Percentiles rank a stretch among this genome's conserved stretches.
Conservation (phyloP, 352 stramenopile species). For the Phytophthora citrophthora region DNA sequence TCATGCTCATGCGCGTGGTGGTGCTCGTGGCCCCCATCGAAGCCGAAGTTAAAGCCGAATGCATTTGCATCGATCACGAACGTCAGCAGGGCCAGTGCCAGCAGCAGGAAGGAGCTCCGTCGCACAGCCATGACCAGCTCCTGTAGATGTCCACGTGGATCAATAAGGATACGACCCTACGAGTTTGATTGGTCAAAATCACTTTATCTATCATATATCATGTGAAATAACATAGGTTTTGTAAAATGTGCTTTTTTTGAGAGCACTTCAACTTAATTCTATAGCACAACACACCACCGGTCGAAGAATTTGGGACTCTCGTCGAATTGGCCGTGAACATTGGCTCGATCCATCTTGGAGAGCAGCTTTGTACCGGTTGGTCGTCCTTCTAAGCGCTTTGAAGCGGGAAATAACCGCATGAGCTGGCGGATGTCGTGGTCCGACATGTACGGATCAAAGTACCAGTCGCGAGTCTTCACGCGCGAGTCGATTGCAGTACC, state of each 20-base stretch:
- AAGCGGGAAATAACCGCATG: constrained; percentile 48
- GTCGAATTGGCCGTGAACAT: constrained; percentile 64
- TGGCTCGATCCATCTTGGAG: constrained; percentile 57
- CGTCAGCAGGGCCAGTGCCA: constrained; percentile 38
- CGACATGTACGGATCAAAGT: constrained; percentile 78
- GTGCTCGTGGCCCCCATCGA: constrained; percentile 45
- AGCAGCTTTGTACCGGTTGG: constrained; percentile 51
- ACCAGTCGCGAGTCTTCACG: constrained; percentile 60
- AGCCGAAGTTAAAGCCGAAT: constrained; percentile 66
- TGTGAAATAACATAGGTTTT: no score
- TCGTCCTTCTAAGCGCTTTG: constrained; percentile 48
- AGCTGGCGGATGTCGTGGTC: constrained; percentile 67
- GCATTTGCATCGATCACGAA: constrained; percentile 36
- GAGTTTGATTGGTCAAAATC: background rate
- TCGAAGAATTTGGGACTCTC: constrained; percentile 67
- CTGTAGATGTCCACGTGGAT: constrained; percentile 35
- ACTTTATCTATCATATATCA: no score
- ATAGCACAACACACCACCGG: constrained; percentile 78
- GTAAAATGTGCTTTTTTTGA: background rate
- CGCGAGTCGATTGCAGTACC: background rate
- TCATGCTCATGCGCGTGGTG: constrained; percentile 52
- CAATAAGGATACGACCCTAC: constrained; percentile 14
- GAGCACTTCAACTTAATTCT: constrained; percentile 7
- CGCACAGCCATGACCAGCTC: constrained; percentile 28
- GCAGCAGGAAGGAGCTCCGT: constrained; percentile 37